These are phyloP conservation scores for Porphyridium purpureum DNA, from an alignment of 23 red algal species.

Conservation along the genomic window DNA sequence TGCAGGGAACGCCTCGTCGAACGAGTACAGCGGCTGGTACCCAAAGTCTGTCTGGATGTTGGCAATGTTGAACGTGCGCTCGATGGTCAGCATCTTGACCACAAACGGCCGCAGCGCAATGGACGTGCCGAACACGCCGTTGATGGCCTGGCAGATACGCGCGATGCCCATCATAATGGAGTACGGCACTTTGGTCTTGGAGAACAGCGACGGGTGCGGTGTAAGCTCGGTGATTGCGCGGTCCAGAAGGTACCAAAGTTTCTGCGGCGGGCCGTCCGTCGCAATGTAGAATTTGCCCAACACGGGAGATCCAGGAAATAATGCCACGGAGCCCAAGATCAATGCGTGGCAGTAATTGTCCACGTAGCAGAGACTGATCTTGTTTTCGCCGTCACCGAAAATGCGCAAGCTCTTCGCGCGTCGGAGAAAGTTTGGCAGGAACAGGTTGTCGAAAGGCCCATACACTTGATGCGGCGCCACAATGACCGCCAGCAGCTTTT, in stretches of 20 bases:
- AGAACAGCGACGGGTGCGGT: background rate
- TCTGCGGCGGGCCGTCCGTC: background rate
- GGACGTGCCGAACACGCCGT: background rate
- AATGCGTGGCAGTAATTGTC: slow-evolving; percentile 1
- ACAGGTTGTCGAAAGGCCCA: background rate
- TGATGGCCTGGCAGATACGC: background rate
- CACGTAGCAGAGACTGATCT: background rate
- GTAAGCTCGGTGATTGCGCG: background rate
- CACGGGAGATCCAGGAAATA: background rate
- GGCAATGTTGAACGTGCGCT: background rate
- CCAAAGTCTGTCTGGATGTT: background rate
- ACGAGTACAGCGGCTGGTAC: background rate
- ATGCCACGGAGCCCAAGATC: background rate
- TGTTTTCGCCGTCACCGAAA: background rate
- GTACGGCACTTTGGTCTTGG: background rate
- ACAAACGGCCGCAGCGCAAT: background rate
- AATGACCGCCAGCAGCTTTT: background rate
- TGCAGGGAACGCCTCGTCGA: background rate
- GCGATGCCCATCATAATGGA: background rate
- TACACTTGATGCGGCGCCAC: slow-evolving; percentile 3
- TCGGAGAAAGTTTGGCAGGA: background rate
- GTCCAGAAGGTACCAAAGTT: background rate
- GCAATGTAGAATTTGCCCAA: background rate
- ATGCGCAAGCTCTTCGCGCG: background rate
- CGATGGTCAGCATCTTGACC: background rate